Evolutionary conservation across 108 stramenopile genomes (phyloP), one percentile per base, ranked within the genome.

Genomic region (Mediolabrus comicus): DNA sequence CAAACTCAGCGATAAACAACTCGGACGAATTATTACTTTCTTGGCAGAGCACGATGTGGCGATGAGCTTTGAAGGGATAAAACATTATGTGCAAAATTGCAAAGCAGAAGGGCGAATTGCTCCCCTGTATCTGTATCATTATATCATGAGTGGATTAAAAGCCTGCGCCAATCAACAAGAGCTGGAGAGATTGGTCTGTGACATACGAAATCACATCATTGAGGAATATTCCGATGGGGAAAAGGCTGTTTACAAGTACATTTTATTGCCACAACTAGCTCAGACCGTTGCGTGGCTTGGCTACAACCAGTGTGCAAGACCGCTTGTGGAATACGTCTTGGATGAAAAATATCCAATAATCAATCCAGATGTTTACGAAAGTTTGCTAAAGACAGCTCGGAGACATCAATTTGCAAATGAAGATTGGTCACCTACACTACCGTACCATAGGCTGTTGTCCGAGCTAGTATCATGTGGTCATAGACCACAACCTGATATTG

Each of bases 191-290:
- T 33, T 77, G 26, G 54, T 52, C 17, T 4, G 59, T 5, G 76
- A 77, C 19, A 28, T 70, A 25, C 27, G 25, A 30, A 56, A 39
- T 19, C 76, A 77, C 29, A 59, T 77, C 24, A 24, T 51, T 38
- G 58, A 70, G 19, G 39, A 69, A n/a, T 70, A 62, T 53, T 35
- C 76, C n/a, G 63, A 77, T n/a, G 69, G 76, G 27, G 52, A 43
- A 32, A 59, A 26, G 27, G 59, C 53, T 35, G 61, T 70, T 3
- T 77, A 77, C 59, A 68, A 70, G 61, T 65, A 71, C 35, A 52
- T 79, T 46, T 65, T 79, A 29, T 30, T 79, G 32, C 77, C 77
- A 14, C 54, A 59, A 12, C 35, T 79, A 16, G 69, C 54, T 25
- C 24, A 7, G 22, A 46, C 33, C 25, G 19, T 79, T 38, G 36